Percentiles rank a stretch among this genome's conserved stretches.
Evolutionary conservation across 2,329 filamentous ascomycete species (phyloP).

Genomic region (Chaetoscypha palmicola): DNA sequence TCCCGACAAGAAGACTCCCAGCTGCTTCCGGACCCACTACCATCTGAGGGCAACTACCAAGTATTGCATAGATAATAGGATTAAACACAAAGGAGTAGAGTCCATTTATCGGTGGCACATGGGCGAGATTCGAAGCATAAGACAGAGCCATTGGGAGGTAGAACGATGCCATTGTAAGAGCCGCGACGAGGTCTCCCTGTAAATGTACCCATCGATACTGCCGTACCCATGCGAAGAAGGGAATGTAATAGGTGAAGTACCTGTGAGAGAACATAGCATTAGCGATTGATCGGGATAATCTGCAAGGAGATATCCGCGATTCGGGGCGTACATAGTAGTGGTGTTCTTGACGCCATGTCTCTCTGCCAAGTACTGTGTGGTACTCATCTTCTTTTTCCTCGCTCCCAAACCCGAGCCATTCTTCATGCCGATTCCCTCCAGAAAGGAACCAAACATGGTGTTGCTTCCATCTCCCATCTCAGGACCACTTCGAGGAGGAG

Average conservation of each 20-base stretch:
- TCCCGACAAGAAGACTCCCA: slow-evolving; percentile 82
- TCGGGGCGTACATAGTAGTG: slow-evolving; percentile 57
- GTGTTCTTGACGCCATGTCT: slow-evolving; percentile 68
- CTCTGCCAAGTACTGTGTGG: slow-evolving; percentile 64
- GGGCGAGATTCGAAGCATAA: slow-evolving; percentile 83
- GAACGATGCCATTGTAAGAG: slow-evolving; percentile 94
- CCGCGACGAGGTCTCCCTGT: slow-evolving; percentile 78
- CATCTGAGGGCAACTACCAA: slow-evolving; percentile 90
- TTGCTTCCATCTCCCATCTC: slow-evolving; percentile 13
- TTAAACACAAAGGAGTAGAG: slow-evolving; percentile 93
- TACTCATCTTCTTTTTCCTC: slow-evolving; percentile 57
- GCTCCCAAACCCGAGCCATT: slow-evolving; percentile 10
- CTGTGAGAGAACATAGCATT: slow-evolving; percentile 35
- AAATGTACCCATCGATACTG: slow-evolving; percentile 81
- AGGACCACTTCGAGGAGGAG: slow-evolving; percentile 12
- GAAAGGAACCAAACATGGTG: slow-evolving; percentile 21
- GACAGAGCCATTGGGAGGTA: slow-evolving; percentile 97
- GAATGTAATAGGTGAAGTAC: slow-evolving; percentile 91
- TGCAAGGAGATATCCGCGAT: background rate
- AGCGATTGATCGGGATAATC: slow-evolving; percentile 7
- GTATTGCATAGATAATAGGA: slow-evolving; percentile 80
- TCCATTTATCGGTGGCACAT: slow-evolving; percentile 88
- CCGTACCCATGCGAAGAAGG: slow-evolving; percentile 80
- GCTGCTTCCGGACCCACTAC: slow-evolving; percentile 92
- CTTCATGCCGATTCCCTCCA: slow-evolving; percentile 21